These are phyloP conservation scores for Pseudogymnoascus sp. DNA, from an alignment of 2,329 filamentous ascomycete species.

Conservation along the genomic window DNA sequence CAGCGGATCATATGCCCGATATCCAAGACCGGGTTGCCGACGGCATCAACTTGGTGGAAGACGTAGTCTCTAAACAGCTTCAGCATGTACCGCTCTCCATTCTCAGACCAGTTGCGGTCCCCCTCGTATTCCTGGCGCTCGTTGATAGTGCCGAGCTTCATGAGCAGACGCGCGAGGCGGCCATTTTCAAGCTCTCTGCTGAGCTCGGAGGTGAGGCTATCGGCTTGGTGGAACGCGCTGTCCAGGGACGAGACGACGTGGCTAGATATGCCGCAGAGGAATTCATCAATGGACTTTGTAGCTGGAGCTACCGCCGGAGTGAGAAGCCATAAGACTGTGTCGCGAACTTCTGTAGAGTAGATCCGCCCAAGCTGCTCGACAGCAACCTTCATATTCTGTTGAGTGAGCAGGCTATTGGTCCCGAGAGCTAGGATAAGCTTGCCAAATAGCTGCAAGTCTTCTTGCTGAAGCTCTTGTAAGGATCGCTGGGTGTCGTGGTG, in stretches of 20 bases:
- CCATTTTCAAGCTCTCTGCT: conserved; percentile 83
- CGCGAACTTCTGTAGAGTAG: conserved; percentile 72
- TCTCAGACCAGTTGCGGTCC: conserved; percentile 78
- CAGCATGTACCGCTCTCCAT: conserved; percentile 82
- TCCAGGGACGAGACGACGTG: conserved; percentile 73
- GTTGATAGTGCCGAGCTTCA: conserved; percentile 82
- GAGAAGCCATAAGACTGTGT: conserved; percentile 76
- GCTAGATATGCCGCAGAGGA: conserved; percentile 69
- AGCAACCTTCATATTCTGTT: conserved; percentile 57
- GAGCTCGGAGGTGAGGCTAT: conserved; percentile 65
- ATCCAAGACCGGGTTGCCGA: conserved; percentile 76
- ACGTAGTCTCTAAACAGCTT: conserved; percentile 96
- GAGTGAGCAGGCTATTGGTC: conserved; percentile 52
- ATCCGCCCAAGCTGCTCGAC: conserved; percentile 69
- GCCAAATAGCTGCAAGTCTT: conserved; percentile 80
- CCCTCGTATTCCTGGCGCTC: conserved; percentile 81
- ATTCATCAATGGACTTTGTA: conserved; percentile 68
- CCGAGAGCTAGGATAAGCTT: conserved; percentile 76
- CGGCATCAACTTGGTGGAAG: conserved; percentile 87
- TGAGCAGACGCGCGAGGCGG: conserved; percentile 67
- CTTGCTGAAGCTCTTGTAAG: conserved; percentile 71
- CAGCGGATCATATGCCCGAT: conserved; percentile 80
- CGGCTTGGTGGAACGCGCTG: conserved; percentile 68
- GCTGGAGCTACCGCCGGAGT: conserved; percentile 51
- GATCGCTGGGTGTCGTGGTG: conserved; percentile 66